phyloP scores from a whole-genome alignment of 2,329 filamentous ascomycete genomes.

The Ascochyta lentis region DNA sequence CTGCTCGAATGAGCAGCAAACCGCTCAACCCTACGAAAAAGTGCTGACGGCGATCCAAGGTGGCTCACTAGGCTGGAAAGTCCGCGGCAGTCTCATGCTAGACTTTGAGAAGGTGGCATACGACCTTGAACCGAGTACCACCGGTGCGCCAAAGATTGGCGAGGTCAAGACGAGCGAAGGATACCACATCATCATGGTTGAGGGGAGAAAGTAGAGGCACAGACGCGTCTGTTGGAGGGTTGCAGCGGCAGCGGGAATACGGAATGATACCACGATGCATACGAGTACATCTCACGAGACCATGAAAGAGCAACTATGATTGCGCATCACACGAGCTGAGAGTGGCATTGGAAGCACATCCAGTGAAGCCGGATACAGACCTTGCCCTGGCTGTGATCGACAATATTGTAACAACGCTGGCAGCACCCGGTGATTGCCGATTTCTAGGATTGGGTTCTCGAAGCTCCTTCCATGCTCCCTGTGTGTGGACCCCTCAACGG shows the following conservation, averaged over 20 bases:
- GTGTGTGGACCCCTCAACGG: not conserved
- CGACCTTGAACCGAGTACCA: conserved; percentile 70
- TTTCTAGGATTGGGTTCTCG: too few relatives aligned
- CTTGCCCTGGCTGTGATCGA: too few relatives aligned
- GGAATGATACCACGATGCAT: not conserved
- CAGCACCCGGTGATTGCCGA: too few relatives aligned
- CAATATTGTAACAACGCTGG: too few relatives aligned
- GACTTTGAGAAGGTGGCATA: conserved; percentile 78
- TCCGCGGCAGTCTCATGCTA: conserved; percentile 68
- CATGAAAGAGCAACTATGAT: not conserved
- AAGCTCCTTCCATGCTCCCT: too few relatives aligned
- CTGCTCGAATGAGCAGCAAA: not conserved
- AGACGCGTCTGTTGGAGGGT: not conserved
- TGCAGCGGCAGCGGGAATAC: too few relatives aligned
- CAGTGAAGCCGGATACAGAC: not conserved
- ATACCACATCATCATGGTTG: conserved; percentile 83
- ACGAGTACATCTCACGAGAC: not conserved
- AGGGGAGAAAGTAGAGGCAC: conserved; percentile 62
- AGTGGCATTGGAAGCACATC: not conserved
- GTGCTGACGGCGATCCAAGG: conserved; percentile 53
- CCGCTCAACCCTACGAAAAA: not conserved
- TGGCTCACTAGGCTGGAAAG: conserved; percentile 76
- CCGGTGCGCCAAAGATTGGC: conserved; percentile 67
- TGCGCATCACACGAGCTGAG: not conserved
- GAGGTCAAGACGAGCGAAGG: conserved; percentile 78